phyloP scores from a whole-genome alignment of 208 protist genomes.

The Trypanosoma melophagium region DNA sequence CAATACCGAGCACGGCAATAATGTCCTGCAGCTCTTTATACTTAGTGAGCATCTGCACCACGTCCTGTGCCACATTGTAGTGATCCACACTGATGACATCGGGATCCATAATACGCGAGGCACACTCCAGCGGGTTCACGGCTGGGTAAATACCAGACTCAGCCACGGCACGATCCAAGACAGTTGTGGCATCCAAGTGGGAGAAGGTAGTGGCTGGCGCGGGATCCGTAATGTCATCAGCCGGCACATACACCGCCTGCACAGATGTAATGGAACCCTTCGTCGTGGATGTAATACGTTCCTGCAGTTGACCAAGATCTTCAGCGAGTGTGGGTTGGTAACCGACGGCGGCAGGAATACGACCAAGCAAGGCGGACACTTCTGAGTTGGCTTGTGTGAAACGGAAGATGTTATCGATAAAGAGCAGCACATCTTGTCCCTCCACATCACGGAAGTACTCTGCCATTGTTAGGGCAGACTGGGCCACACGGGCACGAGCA shows the following conservation, averaged over 20 bases:
- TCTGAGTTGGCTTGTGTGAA: conserved; percentile 99
- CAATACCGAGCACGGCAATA: conserved; percentile 99
- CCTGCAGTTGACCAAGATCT: conserved; percentile 97
- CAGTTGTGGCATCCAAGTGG: conserved; percentile 98
- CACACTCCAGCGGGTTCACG: conserved; percentile 98
- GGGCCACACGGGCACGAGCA: conserved; percentile 97
- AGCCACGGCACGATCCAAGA: conserved; percentile 96
- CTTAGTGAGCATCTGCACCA: conserved; percentile 97
- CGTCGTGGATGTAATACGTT: conserved; percentile 97
- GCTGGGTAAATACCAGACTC: conserved; percentile 98
- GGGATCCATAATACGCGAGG: conserved; percentile 97
- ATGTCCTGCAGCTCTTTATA: conserved; percentile 99
- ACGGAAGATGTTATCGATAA: conserved; percentile 99
- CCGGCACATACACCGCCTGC: conserved; percentile 98
- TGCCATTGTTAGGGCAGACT: conserved; percentile 96
- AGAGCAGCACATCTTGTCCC: conserved; percentile 98
- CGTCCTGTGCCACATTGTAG: conserved; percentile 95
- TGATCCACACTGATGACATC: conserved; percentile 95
- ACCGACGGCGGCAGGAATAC: conserved; percentile 98
- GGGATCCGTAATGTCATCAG: conserved; percentile 98
- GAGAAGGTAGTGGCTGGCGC: conserved; percentile 98
- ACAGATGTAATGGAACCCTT: conserved; percentile 97
- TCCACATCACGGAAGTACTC: conserved; percentile 99
- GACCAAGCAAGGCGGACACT: conserved; percentile 97
- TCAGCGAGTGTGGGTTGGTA: conserved; percentile 99